These are phyloP conservation scores for Parastagonospora nodorum DNA, from an alignment of 2,329 filamentous ascomycete genomes.

Conservation along the genomic window DNA sequence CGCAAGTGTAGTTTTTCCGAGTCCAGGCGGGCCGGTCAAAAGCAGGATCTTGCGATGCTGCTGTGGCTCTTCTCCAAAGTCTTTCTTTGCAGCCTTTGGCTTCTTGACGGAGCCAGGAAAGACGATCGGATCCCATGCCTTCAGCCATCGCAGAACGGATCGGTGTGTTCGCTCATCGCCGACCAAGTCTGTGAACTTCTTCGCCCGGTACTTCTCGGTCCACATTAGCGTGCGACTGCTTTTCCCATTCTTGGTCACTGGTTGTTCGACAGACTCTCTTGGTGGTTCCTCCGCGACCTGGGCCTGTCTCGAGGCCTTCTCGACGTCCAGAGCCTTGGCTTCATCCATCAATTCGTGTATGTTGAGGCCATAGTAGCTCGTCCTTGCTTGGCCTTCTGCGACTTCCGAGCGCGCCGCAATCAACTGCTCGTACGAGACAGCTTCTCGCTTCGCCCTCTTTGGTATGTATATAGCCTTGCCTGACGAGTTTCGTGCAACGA, in stretches of 20 bases:
- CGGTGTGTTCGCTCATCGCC: constrained; percentile 95
- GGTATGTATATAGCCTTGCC: constrained; percentile 63
- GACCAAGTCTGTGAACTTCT: constrained; percentile 88
- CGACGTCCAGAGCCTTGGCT: constrained; percentile 64
- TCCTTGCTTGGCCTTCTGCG: constrained; percentile 67
- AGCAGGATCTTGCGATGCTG: constrained; percentile 86
- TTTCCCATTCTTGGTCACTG: constrained; percentile 30
- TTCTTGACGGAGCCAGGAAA: constrained; percentile 78
- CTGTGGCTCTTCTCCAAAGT: constrained; percentile 68
- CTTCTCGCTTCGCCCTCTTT: constrained; percentile 55
- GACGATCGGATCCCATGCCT: constrained; percentile 89
- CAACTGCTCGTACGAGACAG: constrained; percentile 67
- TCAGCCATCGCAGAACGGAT: constrained; percentile 88
- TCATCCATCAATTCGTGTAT: constrained; percentile 82
- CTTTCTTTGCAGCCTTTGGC: constrained; percentile 51
- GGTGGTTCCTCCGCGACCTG: constrained; percentile 29
- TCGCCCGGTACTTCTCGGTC: constrained; percentile 97
- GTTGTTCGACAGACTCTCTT: constrained; percentile 47
- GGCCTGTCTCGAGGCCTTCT: constrained; percentile 36
- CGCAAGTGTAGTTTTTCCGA: constrained; percentile 94
- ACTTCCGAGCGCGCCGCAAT: constrained; percentile 70
- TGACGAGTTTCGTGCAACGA: constrained; percentile 54
- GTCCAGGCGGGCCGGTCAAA: constrained; percentile 85
- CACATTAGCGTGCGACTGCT: constrained; percentile 67
- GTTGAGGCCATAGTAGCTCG: constrained; percentile 88